phyloP scores from a whole-genome alignment of 768 basidiomycete genomes.

The Phlegmacium glaucopus region DNA sequence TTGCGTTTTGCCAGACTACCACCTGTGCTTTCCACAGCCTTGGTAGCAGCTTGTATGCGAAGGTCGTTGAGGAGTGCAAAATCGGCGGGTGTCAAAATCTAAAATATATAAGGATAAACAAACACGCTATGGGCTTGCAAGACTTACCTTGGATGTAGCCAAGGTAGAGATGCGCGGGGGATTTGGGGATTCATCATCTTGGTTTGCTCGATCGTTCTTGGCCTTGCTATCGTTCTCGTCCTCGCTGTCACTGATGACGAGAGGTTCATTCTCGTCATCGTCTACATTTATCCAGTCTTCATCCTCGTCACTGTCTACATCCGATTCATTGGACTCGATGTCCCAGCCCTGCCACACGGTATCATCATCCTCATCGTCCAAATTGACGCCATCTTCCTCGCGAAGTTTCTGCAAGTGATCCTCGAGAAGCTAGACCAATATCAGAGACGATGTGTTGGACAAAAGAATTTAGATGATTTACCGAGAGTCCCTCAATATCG shows the following conservation, averaged over 20 bases:
- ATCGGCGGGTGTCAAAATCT: conserved; percentile 98
- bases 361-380: conserved; percentile 53
- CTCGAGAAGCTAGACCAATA: conserved; percentile 66
- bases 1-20: conserved; percentile 86
- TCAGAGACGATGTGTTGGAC: background rate
- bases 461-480: conserved; percentile 34
- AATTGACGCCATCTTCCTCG: conserved; percentile 53
- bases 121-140: background rate
- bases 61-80: conserved; percentile 91
- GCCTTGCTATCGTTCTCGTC: conserved; percentile 55
- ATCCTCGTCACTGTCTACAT: conserved; percentile 45
- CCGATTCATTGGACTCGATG: conserved; percentile 65
- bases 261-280: conserved; percentile 60
- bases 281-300: conserved; percentile 85
- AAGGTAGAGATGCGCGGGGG: conserved; percentile 54
- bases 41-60: conserved; percentile 71
- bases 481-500: conserved; percentile 87
- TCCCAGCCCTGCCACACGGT: conserved; percentile 90
- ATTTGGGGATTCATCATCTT: conserved; percentile 13
- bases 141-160: conserved; percentile 75
- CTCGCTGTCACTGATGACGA: conserved; percentile 86
- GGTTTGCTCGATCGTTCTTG: conserved; percentile 13
- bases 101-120: background rate
- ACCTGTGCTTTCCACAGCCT: conserved; percentile 65
- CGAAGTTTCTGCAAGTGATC: conserved; percentile 75